Conservation (phyloP, 1,139 yeast genomes). For the Taphrina sp. region DNA sequence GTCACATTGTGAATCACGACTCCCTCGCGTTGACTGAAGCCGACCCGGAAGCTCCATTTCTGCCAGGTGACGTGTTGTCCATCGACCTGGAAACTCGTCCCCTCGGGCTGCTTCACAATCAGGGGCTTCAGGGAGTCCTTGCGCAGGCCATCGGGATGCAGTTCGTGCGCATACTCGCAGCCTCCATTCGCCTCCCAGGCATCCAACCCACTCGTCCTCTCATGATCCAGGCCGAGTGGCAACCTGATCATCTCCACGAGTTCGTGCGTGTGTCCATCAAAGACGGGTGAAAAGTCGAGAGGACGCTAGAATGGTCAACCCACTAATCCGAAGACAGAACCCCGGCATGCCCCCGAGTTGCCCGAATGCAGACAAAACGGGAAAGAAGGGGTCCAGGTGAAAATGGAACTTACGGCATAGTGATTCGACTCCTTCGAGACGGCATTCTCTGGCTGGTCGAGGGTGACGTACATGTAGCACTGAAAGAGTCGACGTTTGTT, state of each 20-base stretch:
- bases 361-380: neutral
- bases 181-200: constrained; percentile 45
- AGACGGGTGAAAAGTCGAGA: constrained; percentile 75
- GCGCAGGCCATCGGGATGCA: constrained; percentile 44
- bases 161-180: constrained; percentile 42
- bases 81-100: constrained; percentile 69
- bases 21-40: constrained; percentile 82
- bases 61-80: constrained; percentile 74
- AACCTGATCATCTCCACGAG: constrained; percentile 74
- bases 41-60: constrained; percentile 71
- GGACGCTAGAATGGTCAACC: constrained; percentile 52
- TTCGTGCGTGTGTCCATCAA: constrained; percentile 66
- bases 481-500: constrained; percentile 72
- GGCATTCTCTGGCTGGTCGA: constrained; percentile 71
- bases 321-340: too few species aligned
- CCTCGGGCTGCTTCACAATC: constrained; percentile 72
- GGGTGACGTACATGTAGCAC: constrained; percentile 73
- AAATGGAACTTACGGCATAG: constrained; percentile 50
- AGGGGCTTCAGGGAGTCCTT: constrained; percentile 51
- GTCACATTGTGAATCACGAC: constrained; percentile 70
- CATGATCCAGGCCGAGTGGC: constrained; percentile 63
- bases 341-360: too few species aligned
- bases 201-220: constrained; percentile 56
- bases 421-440: constrained; percentile 50
- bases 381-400: too few species aligned